A percentile compares a stretch with the other conserved stretches of the same genome.
Conservation (phyloP, 148 eudicot species). For the Vaccinium corymbosum region DNA sequence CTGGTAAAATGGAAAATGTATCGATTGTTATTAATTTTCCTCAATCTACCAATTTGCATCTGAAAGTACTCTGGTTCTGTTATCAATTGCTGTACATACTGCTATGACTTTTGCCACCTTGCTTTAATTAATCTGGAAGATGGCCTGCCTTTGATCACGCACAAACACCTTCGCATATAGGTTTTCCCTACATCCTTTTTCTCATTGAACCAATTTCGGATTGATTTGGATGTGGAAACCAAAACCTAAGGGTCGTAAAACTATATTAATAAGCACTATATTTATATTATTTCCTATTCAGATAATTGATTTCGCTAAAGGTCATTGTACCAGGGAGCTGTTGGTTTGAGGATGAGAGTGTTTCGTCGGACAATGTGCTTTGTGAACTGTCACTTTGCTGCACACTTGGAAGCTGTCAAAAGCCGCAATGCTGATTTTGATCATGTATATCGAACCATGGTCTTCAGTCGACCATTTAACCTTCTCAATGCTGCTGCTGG, state of each 20-base stretch:
- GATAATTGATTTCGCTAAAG: conserved; percentile 27
- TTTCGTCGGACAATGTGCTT: conserved; percentile 82
- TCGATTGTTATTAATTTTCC: not conserved
- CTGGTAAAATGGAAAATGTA: not conserved
- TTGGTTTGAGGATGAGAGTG: conserved; percentile 91
- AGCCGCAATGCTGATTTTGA: conserved; percentile 98
- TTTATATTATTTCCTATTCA: not conserved
- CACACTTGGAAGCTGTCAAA: conserved; percentile 84
- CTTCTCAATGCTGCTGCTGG: conserved; percentile 56
- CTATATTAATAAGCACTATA: not conserved
- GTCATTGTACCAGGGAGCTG: conserved; percentile 79
- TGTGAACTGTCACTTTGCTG: conserved; percentile 98
- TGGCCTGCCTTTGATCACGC: not conserved
- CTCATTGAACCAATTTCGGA: not conserved
- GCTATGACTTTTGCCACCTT: not conserved
- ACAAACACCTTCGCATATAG: not conserved
- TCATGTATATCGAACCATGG: conserved; percentile 82
- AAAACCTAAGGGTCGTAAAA: not conserved
- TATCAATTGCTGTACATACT: not conserved
- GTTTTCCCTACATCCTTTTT: not conserved
- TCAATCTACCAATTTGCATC: not conserved
- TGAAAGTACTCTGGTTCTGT: conserved; percentile 1
- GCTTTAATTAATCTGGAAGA: not conserved
- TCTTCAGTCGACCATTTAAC: conserved; percentile 65
- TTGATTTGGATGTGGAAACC: too few relatives aligned